phyloP scores from a whole-genome alignment of 2,329 filamentous ascomycete genomes.

The Grosmannia huntii region DNA sequence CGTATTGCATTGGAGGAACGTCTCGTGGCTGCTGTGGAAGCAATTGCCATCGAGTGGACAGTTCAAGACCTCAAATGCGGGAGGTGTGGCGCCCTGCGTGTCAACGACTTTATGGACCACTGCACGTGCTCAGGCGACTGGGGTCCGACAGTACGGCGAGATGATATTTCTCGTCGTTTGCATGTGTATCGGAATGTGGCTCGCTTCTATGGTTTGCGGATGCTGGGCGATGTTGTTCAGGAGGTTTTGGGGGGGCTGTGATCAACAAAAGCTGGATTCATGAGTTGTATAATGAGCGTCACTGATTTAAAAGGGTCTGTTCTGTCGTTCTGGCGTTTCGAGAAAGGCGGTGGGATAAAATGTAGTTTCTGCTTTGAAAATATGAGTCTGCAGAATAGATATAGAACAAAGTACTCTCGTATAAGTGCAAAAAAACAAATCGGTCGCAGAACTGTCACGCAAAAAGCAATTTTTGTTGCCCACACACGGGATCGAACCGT shows the following conservation, averaged over 20 bases:
- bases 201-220: slow-evolving; percentile 64
- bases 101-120: slow-evolving; percentile 94
- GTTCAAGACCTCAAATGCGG: slow-evolving; percentile 80
- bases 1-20: slow-evolving; percentile 73
- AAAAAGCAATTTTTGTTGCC: slow-evolving; percentile 3
- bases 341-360: neutral
- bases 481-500: slow-evolving; percentile 11
- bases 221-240: slow-evolving; percentile 65
- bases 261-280: neutral
- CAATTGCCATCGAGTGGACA: slow-evolving; percentile 64
- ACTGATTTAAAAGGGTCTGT: neutral
- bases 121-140: slow-evolving; percentile 86
- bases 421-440: neutral
- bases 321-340: neutral
- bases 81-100: slow-evolving; percentile 56
- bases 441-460: neutral
- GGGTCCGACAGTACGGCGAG: slow-evolving; percentile 56
- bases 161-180: slow-evolving; percentile 52
- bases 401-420: neutral
- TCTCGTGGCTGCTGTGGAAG: slow-evolving; percentile 65
- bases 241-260: slow-evolving; percentile 41
- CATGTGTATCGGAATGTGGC: slow-evolving; percentile 63
- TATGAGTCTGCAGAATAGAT: neutral
- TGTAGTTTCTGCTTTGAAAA: too few species aligned
- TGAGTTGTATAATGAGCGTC: neutral